Percentiles rank a stretch among this genome's conserved stretches.
Conservation (phyloP, 2,329 filamentous ascomycete species). For the Cryphonectria parasitica region DNA sequence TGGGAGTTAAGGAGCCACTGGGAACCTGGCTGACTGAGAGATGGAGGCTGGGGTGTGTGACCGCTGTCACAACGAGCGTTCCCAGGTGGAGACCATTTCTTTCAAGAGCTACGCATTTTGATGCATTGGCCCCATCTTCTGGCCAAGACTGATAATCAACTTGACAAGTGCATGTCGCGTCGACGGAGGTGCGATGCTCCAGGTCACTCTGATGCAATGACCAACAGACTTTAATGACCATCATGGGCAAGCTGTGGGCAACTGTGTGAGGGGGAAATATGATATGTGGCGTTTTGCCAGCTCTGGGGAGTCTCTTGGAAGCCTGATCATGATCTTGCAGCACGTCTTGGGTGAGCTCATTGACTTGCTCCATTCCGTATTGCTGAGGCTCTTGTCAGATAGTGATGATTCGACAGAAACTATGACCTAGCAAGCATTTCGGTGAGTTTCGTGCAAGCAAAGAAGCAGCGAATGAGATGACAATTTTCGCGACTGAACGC, state of each 20-base stretch:
- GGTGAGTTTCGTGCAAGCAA: not conserved
- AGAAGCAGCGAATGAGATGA: not conserved
- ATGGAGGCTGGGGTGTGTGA: slow-evolving; percentile 10
- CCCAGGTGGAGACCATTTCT: not conserved
- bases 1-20: not conserved
- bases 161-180: not conserved
- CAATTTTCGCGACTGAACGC: not conserved
- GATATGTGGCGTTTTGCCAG: not conserved
- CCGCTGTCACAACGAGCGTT: not conserved
- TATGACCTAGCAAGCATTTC: not conserved
- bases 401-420: not conserved
- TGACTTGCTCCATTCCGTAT: not conserved
- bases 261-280: not conserved
- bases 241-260: not conserved
- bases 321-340: not conserved
- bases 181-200: not conserved
- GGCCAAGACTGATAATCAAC: not conserved
- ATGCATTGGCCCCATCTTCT: not conserved
- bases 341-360: not conserved
- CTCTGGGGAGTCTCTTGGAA: not conserved
- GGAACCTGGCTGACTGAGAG: not conserved
- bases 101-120: not conserved
- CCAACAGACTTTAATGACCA: not conserved
- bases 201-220: not conserved
- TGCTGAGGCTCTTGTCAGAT: not conserved